A percentile compares a stretch with the other conserved stretches of the same genome.
These are phyloP conservation scores for Penicillium waksmanii DNA, from an alignment of 495 filamentous ascomycete genomes.

Conservation along the genomic window DNA sequence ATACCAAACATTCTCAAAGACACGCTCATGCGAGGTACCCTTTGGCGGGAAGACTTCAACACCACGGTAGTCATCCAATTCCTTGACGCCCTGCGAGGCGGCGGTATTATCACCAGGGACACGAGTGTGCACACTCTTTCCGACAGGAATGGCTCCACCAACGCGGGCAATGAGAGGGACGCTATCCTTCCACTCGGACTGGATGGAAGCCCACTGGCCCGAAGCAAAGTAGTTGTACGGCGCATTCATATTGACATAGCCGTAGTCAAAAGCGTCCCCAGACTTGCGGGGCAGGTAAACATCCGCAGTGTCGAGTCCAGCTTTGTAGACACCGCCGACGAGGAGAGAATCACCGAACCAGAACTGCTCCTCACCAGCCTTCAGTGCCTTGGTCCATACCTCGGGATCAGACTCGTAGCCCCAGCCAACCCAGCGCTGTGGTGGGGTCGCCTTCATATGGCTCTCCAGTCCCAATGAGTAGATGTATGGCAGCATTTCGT, in stretches of 20 bases:
- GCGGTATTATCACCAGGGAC: constrained; percentile 58
- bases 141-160: constrained; percentile 61
- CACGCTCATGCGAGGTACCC: constrained; percentile 36
- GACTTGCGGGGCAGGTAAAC: constrained; percentile 63
- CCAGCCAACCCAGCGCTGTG: constrained; percentile 71
- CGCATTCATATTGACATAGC: constrained; percentile 64
- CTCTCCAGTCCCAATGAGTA: constrained; percentile 65
- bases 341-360: constrained; percentile 72
- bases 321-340: constrained; percentile 66
- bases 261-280: constrained; percentile 45
- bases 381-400: constrained; percentile 60
- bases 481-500: constrained; percentile 70
- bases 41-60: constrained; percentile 67
- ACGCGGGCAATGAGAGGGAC: constrained; percentile 66
- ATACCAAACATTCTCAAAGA: constrained; percentile 56
- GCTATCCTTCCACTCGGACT: constrained; percentile 59
- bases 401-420: constrained; percentile 65
- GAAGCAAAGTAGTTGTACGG: constrained; percentile 61
- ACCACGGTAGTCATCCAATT: constrained; percentile 62
- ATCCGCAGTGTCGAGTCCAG: constrained; percentile 51
- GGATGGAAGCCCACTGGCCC: constrained; percentile 63
- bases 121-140: constrained; percentile 59
- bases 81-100: constrained; percentile 52
- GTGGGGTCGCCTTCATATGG: constrained; percentile 58
- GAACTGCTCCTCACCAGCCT: constrained; percentile 65